Base-by-base conservation (phyloP, 768 basidiomycete genomes). In the Serpula lacrymans region DNA sequence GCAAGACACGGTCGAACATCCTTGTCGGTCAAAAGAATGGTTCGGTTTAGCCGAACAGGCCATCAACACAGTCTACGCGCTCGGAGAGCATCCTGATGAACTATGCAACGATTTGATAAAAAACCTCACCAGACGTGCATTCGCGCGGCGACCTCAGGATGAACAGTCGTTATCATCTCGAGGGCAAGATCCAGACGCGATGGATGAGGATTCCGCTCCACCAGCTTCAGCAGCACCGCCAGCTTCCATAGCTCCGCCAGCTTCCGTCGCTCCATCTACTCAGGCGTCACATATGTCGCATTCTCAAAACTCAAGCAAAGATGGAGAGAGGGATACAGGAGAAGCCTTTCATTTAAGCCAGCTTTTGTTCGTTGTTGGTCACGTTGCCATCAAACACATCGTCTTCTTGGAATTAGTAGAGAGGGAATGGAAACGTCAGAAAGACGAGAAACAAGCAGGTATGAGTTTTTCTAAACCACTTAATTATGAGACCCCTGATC, bases 311-410 rank as follows among this genome's bases (percentile, higher is more conserved):
- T 40, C 16, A 4, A 45, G 37, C 16, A 44, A 52, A 23, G 55
- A 52, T 4, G 52, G 52, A 14, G 63, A 62, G 34, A 72, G 74
- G 33, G 86, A 89, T 42, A 47, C 77, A 0, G 88, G 87, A 0
- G 88, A 93, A 41, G 82, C 86, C 3, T 96, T 96, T 58, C 79
- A 84, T 47, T 76, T 99, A 21, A 88, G 86, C 49, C 94, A 98
- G 58, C 73, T 99, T n/a, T 67, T 98, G 20, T 98, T 98, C 57
- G 78, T 91, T 27, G 92, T 97, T 14, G 96, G 96, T 0, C 96
- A 98, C 59, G 88, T 95, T 21, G 92, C 95, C 9, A 90, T 98
- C 65, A 98, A 97, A 62, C 95, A 99, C 35, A 90, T 97, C 42
- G 93, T 95, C 12, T 96, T 89, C 55, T 77, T 99, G 14, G 96